Conservation (phyloP, 1,284 basidiomycete species). For the Xerocomus nothofagi region DNA sequence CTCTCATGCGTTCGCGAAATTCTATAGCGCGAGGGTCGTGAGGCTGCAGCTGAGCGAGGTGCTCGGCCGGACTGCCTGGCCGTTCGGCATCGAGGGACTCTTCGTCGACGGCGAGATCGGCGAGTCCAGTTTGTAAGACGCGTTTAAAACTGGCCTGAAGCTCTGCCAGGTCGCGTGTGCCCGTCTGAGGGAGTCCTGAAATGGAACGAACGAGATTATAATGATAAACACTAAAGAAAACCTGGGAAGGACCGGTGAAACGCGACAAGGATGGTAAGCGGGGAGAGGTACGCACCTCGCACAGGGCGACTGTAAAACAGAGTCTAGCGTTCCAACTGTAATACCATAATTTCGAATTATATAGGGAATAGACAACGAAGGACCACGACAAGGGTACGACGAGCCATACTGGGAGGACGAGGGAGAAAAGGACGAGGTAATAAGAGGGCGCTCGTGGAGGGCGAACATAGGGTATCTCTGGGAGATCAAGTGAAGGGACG, state of each 20-base stretch:
- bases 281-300: conserved; percentile 48
- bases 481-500: too few relatives aligned
- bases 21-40: conserved; percentile 75
- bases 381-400: conserved; percentile 70
- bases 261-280: background rate
- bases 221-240: conserved; percentile 78
- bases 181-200: conserved; percentile 49
- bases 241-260: conserved; percentile 41
- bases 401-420: conserved; percentile 72
- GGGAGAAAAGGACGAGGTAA: conserved; percentile 55
- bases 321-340: conserved; percentile 40
- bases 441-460: conserved; percentile 49
- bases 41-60: conserved; percentile 53
- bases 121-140: conserved; percentile 57
- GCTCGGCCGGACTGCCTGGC: conserved; percentile 62
- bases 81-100: conserved; percentile 51
- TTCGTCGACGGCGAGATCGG: conserved; percentile 54
- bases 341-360: conserved; percentile 44
- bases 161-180: conserved; percentile 50
- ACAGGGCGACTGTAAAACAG: conserved; percentile 51
- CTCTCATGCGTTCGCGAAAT: conserved; percentile 69
- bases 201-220: conserved; percentile 54
- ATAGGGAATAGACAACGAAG: conserved; percentile 59
- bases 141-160: conserved; percentile 60
- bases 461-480: conserved; percentile 40